phyloP scores from a whole-genome alignment of 2,329 filamentous ascomycete species.

The Colletotrichum paranaense region DNA sequence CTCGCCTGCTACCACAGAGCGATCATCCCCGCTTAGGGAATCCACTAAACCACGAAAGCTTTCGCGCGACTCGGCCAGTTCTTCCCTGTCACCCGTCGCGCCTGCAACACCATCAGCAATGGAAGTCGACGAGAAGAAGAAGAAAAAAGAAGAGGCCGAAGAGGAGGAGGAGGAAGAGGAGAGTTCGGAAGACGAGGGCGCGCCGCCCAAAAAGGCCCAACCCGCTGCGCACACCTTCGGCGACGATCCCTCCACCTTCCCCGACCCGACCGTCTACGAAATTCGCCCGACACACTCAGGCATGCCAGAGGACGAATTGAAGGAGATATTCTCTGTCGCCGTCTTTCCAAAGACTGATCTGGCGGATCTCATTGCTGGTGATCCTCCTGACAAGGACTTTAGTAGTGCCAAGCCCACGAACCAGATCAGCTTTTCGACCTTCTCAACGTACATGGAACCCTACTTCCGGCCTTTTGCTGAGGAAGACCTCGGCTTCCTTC shows the following conservation, averaged over 20 bases:
- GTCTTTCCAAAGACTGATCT: conserved; percentile 85
- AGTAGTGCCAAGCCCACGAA: conserved; percentile 93
- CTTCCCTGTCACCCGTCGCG: conserved; percentile 68
- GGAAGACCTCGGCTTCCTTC: conserved; percentile 92
- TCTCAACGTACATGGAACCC: conserved; percentile 91
- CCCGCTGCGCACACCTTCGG: conserved; percentile 91
- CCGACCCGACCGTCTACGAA: conserved; percentile 93
- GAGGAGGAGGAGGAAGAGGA: conserved; percentile 61
- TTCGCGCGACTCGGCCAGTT: conserved; percentile 67
- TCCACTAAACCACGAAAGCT: conserved; percentile 61
- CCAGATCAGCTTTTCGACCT: conserved; percentile 93
- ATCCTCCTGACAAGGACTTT: conserved; percentile 94
- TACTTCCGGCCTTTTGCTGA: conserved; percentile 91
- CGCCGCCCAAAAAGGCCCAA: conserved; percentile 70
- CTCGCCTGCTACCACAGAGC: conserved; percentile 51
- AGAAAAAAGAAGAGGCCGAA: conserved; percentile 52
- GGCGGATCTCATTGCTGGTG: conserved; percentile 85
- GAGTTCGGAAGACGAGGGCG: conserved; percentile 69
- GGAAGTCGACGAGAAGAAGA: conserved; percentile 64
- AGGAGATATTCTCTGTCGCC: conserved; percentile 88
- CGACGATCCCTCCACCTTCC: conserved; percentile 89
- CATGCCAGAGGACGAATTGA: conserved; percentile 88
- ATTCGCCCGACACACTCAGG: conserved; percentile 79
- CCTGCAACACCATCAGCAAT: conserved; percentile 64
- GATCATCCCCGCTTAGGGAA: conserved; percentile 65